Conservation (phyloP, 1,284 basidiomycete species). For the Ustilago sp. region DNA sequence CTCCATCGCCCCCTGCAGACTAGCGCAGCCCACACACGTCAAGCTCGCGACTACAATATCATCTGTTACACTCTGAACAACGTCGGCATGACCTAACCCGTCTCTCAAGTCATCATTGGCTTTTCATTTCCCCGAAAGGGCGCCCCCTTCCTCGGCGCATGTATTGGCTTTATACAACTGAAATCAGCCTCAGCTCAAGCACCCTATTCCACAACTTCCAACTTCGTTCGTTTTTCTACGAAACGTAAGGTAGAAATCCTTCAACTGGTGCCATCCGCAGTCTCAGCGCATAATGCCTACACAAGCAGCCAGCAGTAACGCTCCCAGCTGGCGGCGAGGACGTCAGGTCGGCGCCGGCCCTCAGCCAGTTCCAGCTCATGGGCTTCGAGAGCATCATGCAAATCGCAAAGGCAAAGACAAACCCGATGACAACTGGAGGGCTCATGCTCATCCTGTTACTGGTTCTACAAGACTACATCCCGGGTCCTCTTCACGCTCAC, state of each 20-base stretch:
- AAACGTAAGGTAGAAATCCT: too few species aligned
- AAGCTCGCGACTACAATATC: neutral
- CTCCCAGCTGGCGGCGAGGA: slow-evolving; percentile 39
- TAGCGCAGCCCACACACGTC: slow-evolving; percentile 3
- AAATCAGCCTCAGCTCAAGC: neutral
- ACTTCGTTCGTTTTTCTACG: neutral
- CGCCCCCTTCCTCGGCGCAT: neutral
- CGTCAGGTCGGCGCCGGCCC: slow-evolving; percentile 10
- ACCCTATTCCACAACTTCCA: neutral
- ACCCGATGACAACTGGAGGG: slow-evolving; percentile 36
- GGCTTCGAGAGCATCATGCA: slow-evolving; percentile 9
- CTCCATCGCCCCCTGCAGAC: neutral
- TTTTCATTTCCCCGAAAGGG: neutral
- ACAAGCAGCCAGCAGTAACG: slow-evolving; percentile 23
- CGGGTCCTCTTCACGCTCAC: slow-evolving; percentile 7
- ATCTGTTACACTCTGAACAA: neutral
- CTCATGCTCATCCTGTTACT: slow-evolving; percentile 34
- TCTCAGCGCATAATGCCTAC: slow-evolving; percentile 19
- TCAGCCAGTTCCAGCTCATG: slow-evolving; percentile 16
- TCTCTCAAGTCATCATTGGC: neutral
- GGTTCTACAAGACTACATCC: slow-evolving; percentile 6
- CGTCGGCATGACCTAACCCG: neutral
- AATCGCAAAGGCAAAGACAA: slow-evolving; percentile 31
- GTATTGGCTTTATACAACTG: neutral
- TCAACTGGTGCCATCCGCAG: neutral